Base-by-base conservation (phyloP, 257 asterid species). In the Solanum neorickii region DNA sequence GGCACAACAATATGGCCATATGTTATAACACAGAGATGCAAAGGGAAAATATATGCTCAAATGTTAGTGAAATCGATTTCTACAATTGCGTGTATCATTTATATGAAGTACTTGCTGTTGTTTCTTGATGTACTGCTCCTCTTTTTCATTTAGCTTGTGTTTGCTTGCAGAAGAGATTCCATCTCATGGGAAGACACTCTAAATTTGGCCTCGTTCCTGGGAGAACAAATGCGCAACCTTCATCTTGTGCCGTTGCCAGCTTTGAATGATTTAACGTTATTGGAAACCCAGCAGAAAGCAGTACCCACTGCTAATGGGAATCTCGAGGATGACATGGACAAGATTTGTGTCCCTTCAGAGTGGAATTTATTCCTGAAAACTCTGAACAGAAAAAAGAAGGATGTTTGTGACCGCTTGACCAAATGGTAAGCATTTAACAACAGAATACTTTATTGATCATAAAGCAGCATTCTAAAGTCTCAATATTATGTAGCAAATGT, bases 11-110 rank as follows among this genome's bases (percentile, higher is more conserved):
- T 92, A 87, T 95, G 98, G 96, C 99, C 99, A 72, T 97, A 95
- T 87, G 91, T 97, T n/a, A 92, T 97, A 89, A 93, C 95, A 78
- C 91, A 91, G 91, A 93, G 98, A 92, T 97, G 99, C 98, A 92
- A 78, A 68, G 99, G 99, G 49, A 92, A 92, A 88, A 95, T 94
- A 85, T 96, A 92, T 89, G 98, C 98, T 69, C 98, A 97, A 78
- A 78, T 97, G 99, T 97, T 90, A 93, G 99, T 90, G 52, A 86
- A 44, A 15, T 87, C 12, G 15, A 85, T 83, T 15, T 35, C 47
- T 80, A 21, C 31, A 9, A 11, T 41, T 73, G n/a, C 27, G 29
- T 33, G 66, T 69, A 60, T 69, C 39, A 78, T 66, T 72, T 80
- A 84, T 12, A 35, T 29, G 88, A 80, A 88, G 77, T 83, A 60